Evolutionary conservation across 306 rosid species (phyloP).

Genomic region (Herpetospermum pedunculosum): DNA sequence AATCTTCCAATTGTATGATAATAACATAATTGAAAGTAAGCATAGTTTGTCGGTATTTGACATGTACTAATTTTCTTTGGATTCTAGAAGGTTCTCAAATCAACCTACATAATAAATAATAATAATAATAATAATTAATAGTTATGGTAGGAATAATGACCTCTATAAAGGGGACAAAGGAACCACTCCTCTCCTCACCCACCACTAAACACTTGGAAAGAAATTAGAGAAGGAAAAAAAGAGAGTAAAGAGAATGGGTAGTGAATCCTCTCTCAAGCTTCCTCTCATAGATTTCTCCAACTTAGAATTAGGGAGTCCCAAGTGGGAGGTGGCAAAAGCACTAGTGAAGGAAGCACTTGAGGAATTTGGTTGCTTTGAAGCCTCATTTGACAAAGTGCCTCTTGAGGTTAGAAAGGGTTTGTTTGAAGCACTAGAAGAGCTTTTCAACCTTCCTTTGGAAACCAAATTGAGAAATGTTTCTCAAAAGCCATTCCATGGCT

Average conservation of each 20-base stretch:
- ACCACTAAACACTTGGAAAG: slow-evolving; percentile 2
- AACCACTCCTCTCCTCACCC: neutral
- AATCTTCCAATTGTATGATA: too few species aligned
- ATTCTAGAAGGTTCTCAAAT: too few species aligned
- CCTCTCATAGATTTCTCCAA: slow-evolving; percentile 41
- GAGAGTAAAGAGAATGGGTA: slow-evolving; percentile 25
- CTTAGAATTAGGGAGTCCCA: slow-evolving; percentile 13
- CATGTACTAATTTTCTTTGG: too few species aligned
- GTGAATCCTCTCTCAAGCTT: slow-evolving; percentile 34
- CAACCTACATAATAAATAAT: too few species aligned
- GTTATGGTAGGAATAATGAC: neutral
- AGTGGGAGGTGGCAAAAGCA: slow-evolving; percentile 45
- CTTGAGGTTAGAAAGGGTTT: slow-evolving; percentile 24
- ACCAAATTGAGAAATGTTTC: slow-evolving; percentile 45
- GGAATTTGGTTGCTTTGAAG: slow-evolving; percentile 69
- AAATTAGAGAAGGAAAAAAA: neutral
- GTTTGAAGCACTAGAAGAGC: slow-evolving; percentile 27
- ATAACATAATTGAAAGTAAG: too few species aligned
- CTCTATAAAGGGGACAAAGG: neutral
- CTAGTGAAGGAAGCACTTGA: slow-evolving; percentile 41
- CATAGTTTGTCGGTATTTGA: too few species aligned
- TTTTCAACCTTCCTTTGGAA: slow-evolving; percentile 57
- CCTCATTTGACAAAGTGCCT: slow-evolving; percentile 32
- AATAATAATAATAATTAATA: too few species aligned
- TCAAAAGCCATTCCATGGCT: slow-evolving; percentile 52